Base-by-base conservation (phyloP, 2,329 filamentous ascomycete genomes). In the Diaporthe aspalathi region DNA sequence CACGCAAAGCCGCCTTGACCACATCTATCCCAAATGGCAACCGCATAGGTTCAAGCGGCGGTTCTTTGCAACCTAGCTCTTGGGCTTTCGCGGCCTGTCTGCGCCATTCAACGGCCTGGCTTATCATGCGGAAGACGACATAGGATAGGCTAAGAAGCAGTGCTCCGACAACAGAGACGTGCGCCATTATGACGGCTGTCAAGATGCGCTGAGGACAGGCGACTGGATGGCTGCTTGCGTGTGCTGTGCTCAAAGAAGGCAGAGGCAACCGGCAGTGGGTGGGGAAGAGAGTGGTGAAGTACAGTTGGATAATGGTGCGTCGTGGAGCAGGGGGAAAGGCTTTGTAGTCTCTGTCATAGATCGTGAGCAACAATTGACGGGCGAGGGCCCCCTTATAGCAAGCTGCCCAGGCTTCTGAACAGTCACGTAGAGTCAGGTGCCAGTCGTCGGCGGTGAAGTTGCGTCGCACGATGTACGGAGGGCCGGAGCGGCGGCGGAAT, bases 21-120 rank as follows among this genome's bases (percentile, higher is more conserved):
- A n/a, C 50, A 52, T 73, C 57, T 16, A 69, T 62, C 17, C 72
- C 65, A 14, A 45, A 52, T 27, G 69, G 72, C 14, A 53, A n/a
- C 4, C 29, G 32, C 9, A 11, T 8, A 2, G 0, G 11, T 22
- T 73, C 69, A 16, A 6, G 1, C 8, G 65, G 56, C 22, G 63
- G 65, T n/a, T 69, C 52, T 20, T 73, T 57, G 52, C 72, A 73
- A 12, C 69, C 72, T 20, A 68, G 43, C 24, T 68, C 29, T 20
- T 40, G 57, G 27, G 65, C 69, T 35, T 60, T 68, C 16, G 50
- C 52, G 20, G 52, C 53, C n/a, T 45, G 20, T 45, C 72, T 50
- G 9, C 52, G 72, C 17, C 47, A 20, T 24, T 53, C 56, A 47
- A 73, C 20, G 29, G 71, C 4, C 38, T 7, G 4, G 27, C 67